phyloP scores from a whole-genome alignment of 2,329 filamentous ascomycete genomes.

The Sporothrix schenckii region DNA sequence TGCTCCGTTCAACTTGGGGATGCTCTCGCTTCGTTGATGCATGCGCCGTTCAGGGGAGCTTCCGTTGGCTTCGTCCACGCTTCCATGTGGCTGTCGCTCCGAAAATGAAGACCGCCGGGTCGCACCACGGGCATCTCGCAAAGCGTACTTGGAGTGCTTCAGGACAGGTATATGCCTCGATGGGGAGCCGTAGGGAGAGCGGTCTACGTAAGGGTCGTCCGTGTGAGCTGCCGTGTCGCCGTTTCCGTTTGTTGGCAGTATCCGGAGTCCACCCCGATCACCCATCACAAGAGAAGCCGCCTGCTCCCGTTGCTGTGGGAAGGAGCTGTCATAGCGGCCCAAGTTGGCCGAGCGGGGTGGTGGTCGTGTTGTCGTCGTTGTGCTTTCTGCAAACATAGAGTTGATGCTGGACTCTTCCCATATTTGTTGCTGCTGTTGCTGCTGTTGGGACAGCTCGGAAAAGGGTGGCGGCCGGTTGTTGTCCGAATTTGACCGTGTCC shows the following conservation, averaged over 20 bases:
- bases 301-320: slow-evolving; percentile 35
- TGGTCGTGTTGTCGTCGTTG: slow-evolving; percentile 27
- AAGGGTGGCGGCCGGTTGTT: slow-evolving; percentile 34
- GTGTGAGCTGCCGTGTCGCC: slow-evolving; percentile 38
- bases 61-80: slow-evolving; percentile 31
- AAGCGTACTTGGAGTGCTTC: slow-evolving; percentile 45
- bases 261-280: slow-evolving; percentile 47
- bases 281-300: slow-evolving; percentile 42
- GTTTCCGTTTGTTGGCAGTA: slow-evolving; percentile 38
- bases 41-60: slow-evolving; percentile 36
- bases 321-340: slow-evolving; percentile 33
- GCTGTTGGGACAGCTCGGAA: slow-evolving; percentile 29
- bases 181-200: slow-evolving; percentile 39
- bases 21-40: slow-evolving; percentile 26
- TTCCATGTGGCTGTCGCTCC: slow-evolving; percentile 30
- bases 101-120: slow-evolving; percentile 37
- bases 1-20: slow-evolving; percentile 26
- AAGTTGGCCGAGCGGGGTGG: slow-evolving; percentile 9
- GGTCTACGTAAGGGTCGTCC: slow-evolving; percentile 39
- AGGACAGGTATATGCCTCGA: slow-evolving; percentile 39
- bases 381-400: slow-evolving; percentile 39
- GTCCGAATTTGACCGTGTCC: slow-evolving; percentile 38
- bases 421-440: slow-evolving; percentile 36
- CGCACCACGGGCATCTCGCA: slow-evolving; percentile 45
- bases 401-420: slow-evolving; percentile 47